Evolutionary conservation across 2,329 filamentous ascomycete genomes (phyloP).

Genomic region (Neofusicoccum cordaticola): DNA sequence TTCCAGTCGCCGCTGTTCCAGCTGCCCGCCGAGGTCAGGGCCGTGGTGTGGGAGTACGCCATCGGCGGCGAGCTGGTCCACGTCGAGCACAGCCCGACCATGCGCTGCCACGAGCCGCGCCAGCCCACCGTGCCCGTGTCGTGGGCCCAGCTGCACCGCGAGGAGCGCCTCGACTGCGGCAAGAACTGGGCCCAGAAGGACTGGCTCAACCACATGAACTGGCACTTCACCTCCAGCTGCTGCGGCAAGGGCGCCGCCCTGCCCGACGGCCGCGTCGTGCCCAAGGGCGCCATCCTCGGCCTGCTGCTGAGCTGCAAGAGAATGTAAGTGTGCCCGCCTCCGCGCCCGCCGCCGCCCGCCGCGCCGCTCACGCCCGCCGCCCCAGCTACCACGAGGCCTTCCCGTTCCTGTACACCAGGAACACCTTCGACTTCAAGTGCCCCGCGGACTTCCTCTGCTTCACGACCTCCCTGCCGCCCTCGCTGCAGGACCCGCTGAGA

Average conservation of each 20-base stretch:
- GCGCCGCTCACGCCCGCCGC: neutral
- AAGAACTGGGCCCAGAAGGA: neutral
- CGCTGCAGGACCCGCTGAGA: neutral
- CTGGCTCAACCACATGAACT: neutral
- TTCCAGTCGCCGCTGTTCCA: conserved; percentile 4
- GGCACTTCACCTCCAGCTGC: neutral
- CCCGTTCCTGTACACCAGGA: conserved; percentile 14
- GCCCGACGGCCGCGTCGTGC: neutral
- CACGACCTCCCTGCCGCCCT: neutral
- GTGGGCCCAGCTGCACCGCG: neutral
- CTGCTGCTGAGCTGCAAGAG: neutral
- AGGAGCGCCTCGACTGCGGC: neutral
- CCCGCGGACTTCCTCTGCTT: conserved; percentile 10
- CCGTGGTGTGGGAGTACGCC: conserved; percentile 18
- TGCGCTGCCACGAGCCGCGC: conserved; percentile 5
- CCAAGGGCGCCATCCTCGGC: neutral
- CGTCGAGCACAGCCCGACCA: conserved; percentile 18
- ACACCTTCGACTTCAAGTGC: conserved; percentile 17
- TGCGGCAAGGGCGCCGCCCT: neutral
- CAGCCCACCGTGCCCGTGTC: neutral
- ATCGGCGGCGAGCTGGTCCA: conserved; percentile 17
- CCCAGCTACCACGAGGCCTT: conserved; percentile 17
- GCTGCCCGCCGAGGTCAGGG: conserved; percentile 11
- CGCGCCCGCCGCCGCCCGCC: neutral
- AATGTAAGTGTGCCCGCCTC: neutral